A percentile compares a stretch with the other conserved stretches of the same genome.
Evolutionary conservation across 257 asterid genomes (phyloP).

Genomic region (Paulownia fortunei): DNA sequence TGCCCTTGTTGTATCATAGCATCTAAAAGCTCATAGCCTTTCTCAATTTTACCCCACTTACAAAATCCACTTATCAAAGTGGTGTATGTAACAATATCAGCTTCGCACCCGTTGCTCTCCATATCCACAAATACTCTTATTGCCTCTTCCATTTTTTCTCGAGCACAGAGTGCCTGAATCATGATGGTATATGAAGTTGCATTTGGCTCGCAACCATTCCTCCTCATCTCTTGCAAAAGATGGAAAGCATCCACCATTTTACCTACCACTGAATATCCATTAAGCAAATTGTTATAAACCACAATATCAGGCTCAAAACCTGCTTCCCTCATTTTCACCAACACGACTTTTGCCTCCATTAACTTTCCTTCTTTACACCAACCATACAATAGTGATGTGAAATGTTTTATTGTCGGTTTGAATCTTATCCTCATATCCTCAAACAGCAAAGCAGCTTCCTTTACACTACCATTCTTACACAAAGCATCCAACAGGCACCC

Average conservation of each 20-base stretch:
- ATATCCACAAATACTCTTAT: conserved; percentile 65
- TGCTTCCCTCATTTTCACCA: conserved; percentile 88
- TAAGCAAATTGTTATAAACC: conserved; percentile 83
- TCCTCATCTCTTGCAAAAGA: conserved; percentile 81
- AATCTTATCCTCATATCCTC: conserved; percentile 83
- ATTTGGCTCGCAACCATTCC: conserved; percentile 68
- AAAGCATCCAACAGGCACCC: conserved; percentile 92
- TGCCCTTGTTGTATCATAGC: conserved; percentile 71
- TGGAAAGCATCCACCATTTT: conserved; percentile 80
- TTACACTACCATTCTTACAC: conserved; percentile 88
- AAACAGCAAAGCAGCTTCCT: conserved; percentile 84
- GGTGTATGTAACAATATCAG: conserved; percentile 78
- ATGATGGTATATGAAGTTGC: conserved; percentile 78
- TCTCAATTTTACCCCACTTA: conserved; percentile 71
- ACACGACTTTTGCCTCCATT: conserved; percentile 80
- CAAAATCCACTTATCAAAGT: conserved; percentile 92
- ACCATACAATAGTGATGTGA: conserved; percentile 80
- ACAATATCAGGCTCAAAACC: conserved; percentile 93
- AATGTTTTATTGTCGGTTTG: conserved; percentile 77
- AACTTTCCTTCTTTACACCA: conserved; percentile 96
- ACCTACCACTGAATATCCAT: conserved; percentile 76
- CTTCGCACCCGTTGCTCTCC: conserved; percentile 72
- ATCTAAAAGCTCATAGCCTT: conserved; percentile 71
- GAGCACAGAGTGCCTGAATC: conserved; percentile 84
- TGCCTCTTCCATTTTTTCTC: conserved; percentile 83